Base-by-base conservation (phyloP, 2,329 filamentous ascomycete species). In the Chrysosporium keratinophilum region DNA sequence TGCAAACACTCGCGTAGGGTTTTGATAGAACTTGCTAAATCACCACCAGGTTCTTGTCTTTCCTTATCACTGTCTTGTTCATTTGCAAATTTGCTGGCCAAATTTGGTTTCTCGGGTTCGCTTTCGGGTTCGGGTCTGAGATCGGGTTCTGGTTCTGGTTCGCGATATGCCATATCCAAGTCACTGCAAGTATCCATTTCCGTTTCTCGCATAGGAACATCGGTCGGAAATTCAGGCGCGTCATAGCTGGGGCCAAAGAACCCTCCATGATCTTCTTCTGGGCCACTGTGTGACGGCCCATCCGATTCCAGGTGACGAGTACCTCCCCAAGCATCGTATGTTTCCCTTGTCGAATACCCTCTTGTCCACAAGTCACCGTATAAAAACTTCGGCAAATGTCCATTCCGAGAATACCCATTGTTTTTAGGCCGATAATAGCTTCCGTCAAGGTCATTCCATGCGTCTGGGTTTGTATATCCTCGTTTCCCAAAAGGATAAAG, bases 1-100 rank as follows among this genome's bases (percentile, higher is more conserved):
- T 52, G 33, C 37, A 58, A 35, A 23, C 41, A 55, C 14, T 49
- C 20, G 5, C 31, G 42, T n/a, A 57, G 39, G 5, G 17, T 49
- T 50, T 46, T 48, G n/a, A 54, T 37, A 23, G 15, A 15, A 15
- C 43, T 39, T 43, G 15, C 28, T 44, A 44, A 37, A 44, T 44
- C 17, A 1, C 20, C 35, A 10, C 2, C 35, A n/a, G n/a, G 35
- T 3, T n/a, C 35, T 12, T 37, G 35, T 12, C n/a, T 5, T n/a
- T n/a, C 5, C 11, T 37, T 5, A 3, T 37, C 5, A 37, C 4
- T n/a, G 34, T n/a, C 19, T 40, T 15, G 12, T 28, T 51, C 28
- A n/a, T 41, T 6, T 9, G 14, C 14, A n/a, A 14, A 2, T 5
- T 51, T 28, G 20, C 39, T 35, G 15, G 15, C 20, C 6, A n/a